Evolutionary conservation across 176 grass and related monocot genomes (phyloP).

Genomic region (Musa itinerans): DNA sequence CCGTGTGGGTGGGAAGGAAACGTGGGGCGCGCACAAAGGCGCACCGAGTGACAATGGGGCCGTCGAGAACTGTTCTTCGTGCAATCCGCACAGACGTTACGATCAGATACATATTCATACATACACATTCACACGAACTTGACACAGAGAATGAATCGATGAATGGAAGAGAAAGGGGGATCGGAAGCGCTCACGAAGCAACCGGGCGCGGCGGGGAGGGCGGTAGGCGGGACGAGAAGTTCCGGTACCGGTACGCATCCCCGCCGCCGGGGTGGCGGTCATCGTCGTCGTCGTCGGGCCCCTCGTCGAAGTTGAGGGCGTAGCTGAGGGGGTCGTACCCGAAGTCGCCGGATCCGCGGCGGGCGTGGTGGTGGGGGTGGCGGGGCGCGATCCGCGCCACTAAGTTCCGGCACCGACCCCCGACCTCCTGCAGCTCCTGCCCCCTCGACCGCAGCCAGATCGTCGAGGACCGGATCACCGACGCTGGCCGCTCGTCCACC

Average conservation of each 20-base stretch:
- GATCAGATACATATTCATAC: no score
- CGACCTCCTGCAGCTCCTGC: constrained; percentile 10
- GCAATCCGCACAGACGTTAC: no score
- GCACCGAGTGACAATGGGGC: no score
- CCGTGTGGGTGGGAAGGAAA: no score
- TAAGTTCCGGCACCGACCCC: background rate
- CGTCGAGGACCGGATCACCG: constrained; percentile 36
- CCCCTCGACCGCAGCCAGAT: constrained; percentile 31
- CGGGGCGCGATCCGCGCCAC: constrained; percentile 10
- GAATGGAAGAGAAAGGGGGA: background rate
- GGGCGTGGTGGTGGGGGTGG: background rate
- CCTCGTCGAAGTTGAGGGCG: constrained; percentile 50
- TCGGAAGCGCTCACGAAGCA: background rate
- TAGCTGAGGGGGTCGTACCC: constrained; percentile 47
- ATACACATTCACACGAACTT: no score
- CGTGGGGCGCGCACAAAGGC: no score
- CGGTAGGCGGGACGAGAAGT: constrained; percentile 36
- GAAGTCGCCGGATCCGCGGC: constrained; percentile 20
- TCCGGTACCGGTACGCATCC: constrained; percentile 13
- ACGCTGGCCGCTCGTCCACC: background rate
- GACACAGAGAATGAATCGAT: no score
- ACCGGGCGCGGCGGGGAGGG: constrained; percentile 14
- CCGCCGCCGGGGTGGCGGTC: background rate
- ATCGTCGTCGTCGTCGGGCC: background rate
- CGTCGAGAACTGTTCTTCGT: no score